Base-by-base conservation (phyloP, 1,284 basidiomycete genomes). In the Stygiomarasmius scandens region DNA sequence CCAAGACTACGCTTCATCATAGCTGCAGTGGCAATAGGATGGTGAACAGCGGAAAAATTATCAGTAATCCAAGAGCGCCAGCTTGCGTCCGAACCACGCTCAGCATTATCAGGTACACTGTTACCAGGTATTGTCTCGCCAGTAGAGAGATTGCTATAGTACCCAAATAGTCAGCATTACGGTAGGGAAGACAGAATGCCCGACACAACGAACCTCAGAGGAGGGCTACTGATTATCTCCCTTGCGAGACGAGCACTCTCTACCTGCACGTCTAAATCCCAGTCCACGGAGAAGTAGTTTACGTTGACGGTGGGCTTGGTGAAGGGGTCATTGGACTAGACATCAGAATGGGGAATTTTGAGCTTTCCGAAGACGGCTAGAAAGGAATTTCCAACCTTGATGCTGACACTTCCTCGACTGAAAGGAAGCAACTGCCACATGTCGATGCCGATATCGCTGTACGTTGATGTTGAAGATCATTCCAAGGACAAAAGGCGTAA, bases 1-100 rank as follows among this genome's bases (percentile, higher is more conserved):
- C 86, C 87, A 3, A 85, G 73, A 2, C 74, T 74, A 32, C 77
- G 72, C 41, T 69, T 72, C 79, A 86, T 86, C 85, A 90, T 87
- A 3, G 84, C 72, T 1, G 78, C 78, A 0, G 85, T 87, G 0
- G 81, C 85, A 46, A 88, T 75, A 3, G 85, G 85, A 68, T 86
- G 83, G 20, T 74, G 72, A n/a, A 82, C 81, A 3, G 78, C 71
- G 2, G 67, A 56, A 61, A 77, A 82, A 14, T 70, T 71, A 16
- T 54, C 44, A 10, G 65, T 65, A 60, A 83, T 77, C 79, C 79
- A 82, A 8, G 64, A 65, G 56, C 67, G 69, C 79, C 79, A 82
- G 23, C 68, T 75, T 12, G 70, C 73, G 59, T 79, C 76, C 1
- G 76, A 70, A 6, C 29, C 29, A 12, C 29, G 29, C 12, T 32